A percentile compares a stretch with the other conserved stretches of the same genome.
Conservation (phyloP, 2,329 filamentous ascomycete genomes). For the Dothideomycetes sp. region DNA sequence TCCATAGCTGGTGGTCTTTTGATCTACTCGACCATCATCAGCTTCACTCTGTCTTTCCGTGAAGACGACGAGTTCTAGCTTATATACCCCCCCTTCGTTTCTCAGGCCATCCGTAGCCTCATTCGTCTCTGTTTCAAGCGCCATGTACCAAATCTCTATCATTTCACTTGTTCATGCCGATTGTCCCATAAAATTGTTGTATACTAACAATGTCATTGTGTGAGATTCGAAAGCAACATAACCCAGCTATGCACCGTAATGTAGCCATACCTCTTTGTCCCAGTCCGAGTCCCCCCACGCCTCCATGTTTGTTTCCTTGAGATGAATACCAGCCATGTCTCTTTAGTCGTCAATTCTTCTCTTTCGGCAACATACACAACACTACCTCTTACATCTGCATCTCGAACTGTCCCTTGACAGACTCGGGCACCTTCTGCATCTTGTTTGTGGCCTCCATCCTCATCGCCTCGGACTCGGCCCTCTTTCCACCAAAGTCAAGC, state of each 20-base stretch:
- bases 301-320: no score
- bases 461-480: slow-evolving; percentile 39
- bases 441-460: slow-evolving; percentile 34
- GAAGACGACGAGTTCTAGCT: slow-evolving; percentile 87
- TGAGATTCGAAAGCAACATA: slow-evolving; percentile 1
- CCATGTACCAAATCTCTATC: slow-evolving; percentile 7
- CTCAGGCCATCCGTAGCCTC: slow-evolving; percentile 10
- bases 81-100: not conserved
- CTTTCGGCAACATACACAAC: not conserved
- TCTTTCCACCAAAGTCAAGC: slow-evolving; percentile 61
- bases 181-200: not conserved
- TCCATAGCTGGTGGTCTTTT: slow-evolving; percentile 82
- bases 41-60: slow-evolving; percentile 96
- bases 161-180: not conserved
- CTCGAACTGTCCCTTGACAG: slow-evolving; percentile 15
- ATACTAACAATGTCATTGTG: not conserved
- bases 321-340: no score
- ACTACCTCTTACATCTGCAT: not conserved
- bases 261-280: no score
- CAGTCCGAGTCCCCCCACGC: no score
- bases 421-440: slow-evolving; percentile 19
- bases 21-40: slow-evolving; percentile 97
- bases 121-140: not conserved
- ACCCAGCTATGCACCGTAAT: no score
- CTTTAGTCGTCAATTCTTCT: not conserved